Percentiles rank a stretch among this genome's conserved stretches.
phyloP scores from a whole-genome alignment of 2,329 filamentous ascomycete genomes.

The Penicillium sp. region DNA sequence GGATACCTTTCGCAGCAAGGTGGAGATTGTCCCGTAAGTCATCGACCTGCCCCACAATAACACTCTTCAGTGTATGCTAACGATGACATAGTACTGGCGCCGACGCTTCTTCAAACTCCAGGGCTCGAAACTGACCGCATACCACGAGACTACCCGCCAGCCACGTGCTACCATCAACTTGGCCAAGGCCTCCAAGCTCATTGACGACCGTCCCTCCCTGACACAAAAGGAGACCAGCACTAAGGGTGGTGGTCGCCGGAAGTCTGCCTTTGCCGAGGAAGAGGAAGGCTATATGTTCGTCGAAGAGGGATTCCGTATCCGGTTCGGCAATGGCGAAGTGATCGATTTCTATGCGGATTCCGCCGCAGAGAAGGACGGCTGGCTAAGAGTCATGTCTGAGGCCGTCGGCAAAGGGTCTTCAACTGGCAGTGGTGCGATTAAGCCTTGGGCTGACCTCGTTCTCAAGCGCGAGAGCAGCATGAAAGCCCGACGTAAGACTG shows the following conservation, averaged over 20 bases:
- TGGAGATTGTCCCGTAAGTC: conserved; percentile 91
- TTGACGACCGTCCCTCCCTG: conserved; percentile 84
- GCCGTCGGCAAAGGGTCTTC: conserved; percentile 61
- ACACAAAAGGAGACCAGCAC: conserved; percentile 81
- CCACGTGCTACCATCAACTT: conserved; percentile 97
- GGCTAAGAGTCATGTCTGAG: conserved; percentile 88
- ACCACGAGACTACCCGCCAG: conserved; percentile 92
- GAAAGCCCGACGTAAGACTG: conserved; percentile 37
- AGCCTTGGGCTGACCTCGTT: conserved; percentile 66
- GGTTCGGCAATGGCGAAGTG: conserved; percentile 96
- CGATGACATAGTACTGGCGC: conserved; percentile 78
- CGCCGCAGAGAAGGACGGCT: conserved; percentile 82
- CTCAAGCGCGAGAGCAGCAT: conserved; percentile 52
- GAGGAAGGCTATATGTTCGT: conserved; percentile 99
- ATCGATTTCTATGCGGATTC: conserved; percentile 98
- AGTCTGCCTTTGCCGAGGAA: conserved; percentile 95
- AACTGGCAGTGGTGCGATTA: conserved; percentile 49
- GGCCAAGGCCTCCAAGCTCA: conserved; percentile 86
- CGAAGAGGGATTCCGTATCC: conserved; percentile 97
- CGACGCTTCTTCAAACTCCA: conserved; percentile 95
- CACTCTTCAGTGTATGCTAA: conserved; percentile 3
- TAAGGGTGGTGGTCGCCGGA: conserved; percentile 76
- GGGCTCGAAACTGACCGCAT: conserved; percentile 89
- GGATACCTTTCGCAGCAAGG: conserved; percentile 94
- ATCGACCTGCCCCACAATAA: not conserved